A percentile compares a stretch with the other conserved stretches of the same genome.
These are phyloP conservation scores for Coix lacrymajobi DNA, from an alignment of 176 grass and related monocot genomes.

Conservation along the genomic window DNA sequence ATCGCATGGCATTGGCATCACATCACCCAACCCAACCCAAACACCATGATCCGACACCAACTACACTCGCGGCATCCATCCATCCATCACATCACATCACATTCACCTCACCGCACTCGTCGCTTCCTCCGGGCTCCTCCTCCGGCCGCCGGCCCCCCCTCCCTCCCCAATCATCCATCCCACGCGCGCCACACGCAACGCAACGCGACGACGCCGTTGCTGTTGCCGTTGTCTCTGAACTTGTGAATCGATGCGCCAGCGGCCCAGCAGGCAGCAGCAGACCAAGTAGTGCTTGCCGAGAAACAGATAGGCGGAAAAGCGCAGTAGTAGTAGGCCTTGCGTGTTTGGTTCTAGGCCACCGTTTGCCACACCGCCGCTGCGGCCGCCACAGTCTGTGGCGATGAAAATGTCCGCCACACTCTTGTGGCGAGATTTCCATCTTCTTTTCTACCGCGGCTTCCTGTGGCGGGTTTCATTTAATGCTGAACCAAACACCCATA, in stretches of 20 bases:
- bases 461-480: too few relatives aligned
- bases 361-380: too few relatives aligned
- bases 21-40: not conserved
- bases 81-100: slow-evolving; percentile 19
- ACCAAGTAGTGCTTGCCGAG: not conserved
- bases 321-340: too few relatives aligned
- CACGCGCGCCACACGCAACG: slow-evolving; percentile 25
- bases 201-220: not conserved
- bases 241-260: not conserved
- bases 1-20: not conserved
- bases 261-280: not conserved
- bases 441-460: too few relatives aligned
- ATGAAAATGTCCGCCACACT: too few relatives aligned
- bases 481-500: too few relatives aligned
- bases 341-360: too few relatives aligned
- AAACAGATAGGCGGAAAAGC: not conserved
- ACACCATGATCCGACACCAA: slow-evolving; percentile 4
- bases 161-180: not conserved
- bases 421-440: too few relatives aligned
- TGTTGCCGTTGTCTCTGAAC: not conserved
- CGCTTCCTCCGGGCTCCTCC: not conserved
- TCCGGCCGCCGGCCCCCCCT: not conserved
- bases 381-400: too few relatives aligned
- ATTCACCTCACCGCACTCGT: not conserved
- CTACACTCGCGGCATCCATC: slow-evolving; percentile 7